Conservation (phyloP, 768 basidiomycete species). For the Gloeopeniophorella convolvens region DNA sequence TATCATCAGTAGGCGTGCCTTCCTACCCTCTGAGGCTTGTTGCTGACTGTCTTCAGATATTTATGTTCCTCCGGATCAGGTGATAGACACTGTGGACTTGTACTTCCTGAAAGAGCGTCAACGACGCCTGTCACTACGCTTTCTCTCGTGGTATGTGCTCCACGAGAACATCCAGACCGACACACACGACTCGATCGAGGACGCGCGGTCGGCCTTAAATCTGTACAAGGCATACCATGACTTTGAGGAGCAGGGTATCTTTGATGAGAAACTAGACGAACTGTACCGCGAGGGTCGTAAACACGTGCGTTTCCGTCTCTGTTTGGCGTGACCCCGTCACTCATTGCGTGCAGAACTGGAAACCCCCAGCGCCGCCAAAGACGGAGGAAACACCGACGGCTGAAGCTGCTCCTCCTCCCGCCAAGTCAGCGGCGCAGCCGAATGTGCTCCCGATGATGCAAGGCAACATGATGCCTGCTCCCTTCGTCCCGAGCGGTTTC, state of each 20-base stretch:
- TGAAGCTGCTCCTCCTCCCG: conserved; percentile 10
- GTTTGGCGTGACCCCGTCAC: background rate
- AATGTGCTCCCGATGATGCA: conserved; percentile 16
- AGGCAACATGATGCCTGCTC: conserved; percentile 10
- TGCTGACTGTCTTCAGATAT: conserved; percentile 54
- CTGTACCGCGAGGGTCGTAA: conserved; percentile 72
- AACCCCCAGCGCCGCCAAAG: conserved; percentile 36
- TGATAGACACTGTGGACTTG: conserved; percentile 96
- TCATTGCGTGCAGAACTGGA: conserved; percentile 41
- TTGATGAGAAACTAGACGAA: conserved; percentile 85
- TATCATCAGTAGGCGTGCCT: conserved; percentile 76
- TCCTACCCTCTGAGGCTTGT: background rate
- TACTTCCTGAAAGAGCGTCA: conserved; percentile 80
- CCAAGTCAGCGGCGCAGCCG: conserved; percentile 13
- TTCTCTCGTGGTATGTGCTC: conserved; percentile 92
- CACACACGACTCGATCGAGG: conserved; percentile 98
- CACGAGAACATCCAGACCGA: conserved; percentile 89
- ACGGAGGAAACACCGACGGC: conserved; percentile 2
- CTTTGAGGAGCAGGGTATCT: conserved; percentile 67
- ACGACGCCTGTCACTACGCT: conserved; percentile 84
- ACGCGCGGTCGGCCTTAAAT: conserved; percentile 79
- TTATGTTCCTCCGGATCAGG: conserved; percentile 90
- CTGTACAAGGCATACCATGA: conserved; percentile 78
- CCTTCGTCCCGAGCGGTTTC: conserved; percentile 13
- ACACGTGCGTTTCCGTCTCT: conserved; percentile 44